Percentiles rank a stretch among this genome's conserved stretches.
Evolutionary conservation across 2,329 filamentous ascomycete species (phyloP).

Genomic region (Fusarium sp.): DNA sequence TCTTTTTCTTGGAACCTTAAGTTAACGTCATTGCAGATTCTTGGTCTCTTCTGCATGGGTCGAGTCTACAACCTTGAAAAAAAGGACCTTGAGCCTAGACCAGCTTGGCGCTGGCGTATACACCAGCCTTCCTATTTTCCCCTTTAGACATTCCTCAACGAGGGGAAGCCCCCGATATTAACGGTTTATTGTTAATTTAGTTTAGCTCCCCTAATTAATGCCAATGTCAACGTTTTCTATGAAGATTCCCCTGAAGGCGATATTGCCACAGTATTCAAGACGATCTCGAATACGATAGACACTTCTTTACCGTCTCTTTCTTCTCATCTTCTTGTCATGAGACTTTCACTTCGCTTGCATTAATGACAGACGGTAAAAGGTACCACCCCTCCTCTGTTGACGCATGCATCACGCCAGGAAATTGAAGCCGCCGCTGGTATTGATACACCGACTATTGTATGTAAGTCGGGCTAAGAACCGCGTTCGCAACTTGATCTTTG

Average conservation of each 20-base stretch:
- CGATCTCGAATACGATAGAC: constrained; percentile 18
- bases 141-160: constrained; percentile 23
- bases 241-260: not conserved
- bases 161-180: constrained; percentile 31
- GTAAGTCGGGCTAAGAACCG: constrained; percentile 5
- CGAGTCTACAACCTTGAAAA: constrained; percentile 12
- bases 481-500: constrained; percentile 4
- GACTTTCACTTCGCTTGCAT: constrained; percentile 19
- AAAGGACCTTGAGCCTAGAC: not conserved
- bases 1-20: constrained; percentile 1
- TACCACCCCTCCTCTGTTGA: constrained; percentile 21
- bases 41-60: not conserved
- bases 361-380: constrained; percentile 23
- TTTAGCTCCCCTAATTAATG: constrained; percentile 24
- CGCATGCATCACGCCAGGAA: constrained; percentile 31
- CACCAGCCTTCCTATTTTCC: constrained; percentile 33
- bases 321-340: constrained; percentile 12
- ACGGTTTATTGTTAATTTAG: constrained; percentile 13
- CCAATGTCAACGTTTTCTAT: constrained; percentile 9
- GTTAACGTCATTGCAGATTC: constrained; percentile 18
- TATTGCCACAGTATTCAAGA: constrained; percentile 14
- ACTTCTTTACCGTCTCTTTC: constrained; percentile 6
- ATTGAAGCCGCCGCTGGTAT: not conserved
- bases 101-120: constrained; percentile 19
- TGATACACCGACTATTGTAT: constrained; percentile 30